phyloP scores from a whole-genome alignment of 1,284 basidiomycete species.

The Stygiomarasmius scandens region DNA sequence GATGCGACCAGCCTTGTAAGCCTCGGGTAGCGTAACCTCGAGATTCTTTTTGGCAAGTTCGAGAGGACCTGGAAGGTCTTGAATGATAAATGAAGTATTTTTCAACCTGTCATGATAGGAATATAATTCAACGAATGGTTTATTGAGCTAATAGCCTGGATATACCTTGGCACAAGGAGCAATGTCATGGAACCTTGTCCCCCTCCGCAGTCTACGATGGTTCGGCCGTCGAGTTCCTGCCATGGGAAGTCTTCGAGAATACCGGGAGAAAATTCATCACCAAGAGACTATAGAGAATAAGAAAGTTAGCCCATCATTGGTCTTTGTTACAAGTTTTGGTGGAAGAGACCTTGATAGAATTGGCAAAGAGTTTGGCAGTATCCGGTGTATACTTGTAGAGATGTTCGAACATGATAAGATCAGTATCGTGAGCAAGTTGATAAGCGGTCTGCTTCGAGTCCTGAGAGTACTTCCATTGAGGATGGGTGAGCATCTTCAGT shows the following conservation, averaged over 20 bases:
- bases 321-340: too few species aligned
- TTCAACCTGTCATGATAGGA: too few species aligned
- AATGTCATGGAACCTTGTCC: not conserved
- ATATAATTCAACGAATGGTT: too few species aligned
- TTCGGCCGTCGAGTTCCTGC: not conserved
- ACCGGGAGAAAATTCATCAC: not conserved
- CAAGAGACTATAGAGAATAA: not conserved
- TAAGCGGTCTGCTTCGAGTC: not conserved
- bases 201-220: not conserved
- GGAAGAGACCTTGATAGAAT: not conserved
- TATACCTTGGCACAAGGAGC: not conserved
- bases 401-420: not conserved
- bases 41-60: not conserved
- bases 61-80: not conserved
- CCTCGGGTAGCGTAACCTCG: not conserved
- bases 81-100: not conserved
- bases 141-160: too few species aligned
- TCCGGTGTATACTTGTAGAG: not conserved
- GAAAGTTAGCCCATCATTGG: too few species aligned
- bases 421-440: not conserved
- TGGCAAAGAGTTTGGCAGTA: not conserved
- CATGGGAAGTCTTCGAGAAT: not conserved
- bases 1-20: not conserved
- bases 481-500: not conserved
- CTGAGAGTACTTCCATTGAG: not conserved